These are phyloP conservation scores for Cyclocybe cylindracea DNA, from an alignment of 768 basidiomycete genomes.

Conservation along the genomic window DNA sequence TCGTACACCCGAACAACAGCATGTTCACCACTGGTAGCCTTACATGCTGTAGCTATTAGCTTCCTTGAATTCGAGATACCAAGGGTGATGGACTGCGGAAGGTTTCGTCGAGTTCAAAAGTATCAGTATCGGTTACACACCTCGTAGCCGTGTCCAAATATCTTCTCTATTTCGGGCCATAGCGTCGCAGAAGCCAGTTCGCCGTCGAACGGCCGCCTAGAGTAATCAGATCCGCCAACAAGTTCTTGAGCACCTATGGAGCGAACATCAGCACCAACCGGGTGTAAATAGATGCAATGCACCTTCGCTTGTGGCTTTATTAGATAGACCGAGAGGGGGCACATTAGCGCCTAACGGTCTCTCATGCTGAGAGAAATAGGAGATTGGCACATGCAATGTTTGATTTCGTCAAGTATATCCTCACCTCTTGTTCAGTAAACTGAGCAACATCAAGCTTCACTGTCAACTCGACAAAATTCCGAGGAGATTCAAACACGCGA, in stretches of 20 bases:
- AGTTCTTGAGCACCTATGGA: slow-evolving; percentile 22
- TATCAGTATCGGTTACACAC: slow-evolving; percentile 36
- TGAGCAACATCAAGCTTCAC: slow-evolving; percentile 49
- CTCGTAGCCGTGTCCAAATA: slow-evolving; percentile 99
- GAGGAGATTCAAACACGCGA: slow-evolving; percentile 90
- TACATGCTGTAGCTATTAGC: slow-evolving; percentile 88
- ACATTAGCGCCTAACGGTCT: slow-evolving; percentile 84
- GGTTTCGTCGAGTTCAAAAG: neutral
- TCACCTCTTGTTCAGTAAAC: slow-evolving; percentile 54
- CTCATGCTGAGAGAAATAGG: slow-evolving; percentile 38
- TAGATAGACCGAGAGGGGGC: slow-evolving; percentile 91
- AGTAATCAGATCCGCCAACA: slow-evolving; percentile 20
- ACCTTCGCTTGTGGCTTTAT: slow-evolving; percentile 86
- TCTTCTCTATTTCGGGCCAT: slow-evolving; percentile 96
- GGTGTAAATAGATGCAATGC: neutral
- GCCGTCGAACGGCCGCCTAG: slow-evolving; percentile 79
- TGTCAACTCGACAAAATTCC: slow-evolving; percentile 70
- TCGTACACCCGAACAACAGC: slow-evolving; percentile 87
- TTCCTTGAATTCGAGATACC: slow-evolving; percentile 69
- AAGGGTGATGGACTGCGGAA: slow-evolving; percentile 74
- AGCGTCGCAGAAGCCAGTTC: slow-evolving; percentile 86
- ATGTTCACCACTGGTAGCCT: slow-evolving; percentile 84
- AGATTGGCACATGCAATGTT: slow-evolving; percentile 1
- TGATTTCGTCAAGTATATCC: slow-evolving; percentile 3
- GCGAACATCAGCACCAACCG: neutral